Conservation (phyloP, 441 rosid species). For the Dalechampia spathulata region DNA sequence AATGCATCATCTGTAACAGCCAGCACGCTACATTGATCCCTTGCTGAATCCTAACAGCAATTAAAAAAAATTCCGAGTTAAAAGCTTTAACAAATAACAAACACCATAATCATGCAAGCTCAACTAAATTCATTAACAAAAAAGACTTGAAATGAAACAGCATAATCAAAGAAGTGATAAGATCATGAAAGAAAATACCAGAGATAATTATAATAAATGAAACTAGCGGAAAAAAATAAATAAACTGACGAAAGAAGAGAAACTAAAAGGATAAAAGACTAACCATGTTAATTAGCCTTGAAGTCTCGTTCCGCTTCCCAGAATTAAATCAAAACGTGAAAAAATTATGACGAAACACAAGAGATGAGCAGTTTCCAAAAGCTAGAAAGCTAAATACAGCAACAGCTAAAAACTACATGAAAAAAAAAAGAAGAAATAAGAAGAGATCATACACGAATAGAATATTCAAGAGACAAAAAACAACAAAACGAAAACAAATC, state of each 20-base stretch:
- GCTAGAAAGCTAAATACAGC: not conserved
- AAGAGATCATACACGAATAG: not conserved
- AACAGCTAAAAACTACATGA: not conserved
- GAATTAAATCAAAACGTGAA: not conserved
- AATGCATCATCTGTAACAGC: slow-evolving; percentile 36
- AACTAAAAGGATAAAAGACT: not conserved
- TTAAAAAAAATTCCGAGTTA: too few species aligned
- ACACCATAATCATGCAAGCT: too few species aligned
- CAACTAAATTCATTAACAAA: too few species aligned
- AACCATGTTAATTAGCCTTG: not conserved
- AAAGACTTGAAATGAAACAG: not conserved
- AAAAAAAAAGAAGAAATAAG: not conserved
- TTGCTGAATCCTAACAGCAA: slow-evolving; percentile 29
- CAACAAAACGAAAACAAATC: too few species aligned
- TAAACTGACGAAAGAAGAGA: not conserved
- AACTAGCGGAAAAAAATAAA: too few species aligned
- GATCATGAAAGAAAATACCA: too few species aligned
- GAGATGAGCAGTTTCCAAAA: not conserved
- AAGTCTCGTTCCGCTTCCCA: not conserved
- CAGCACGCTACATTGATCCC: slow-evolving; percentile 21
- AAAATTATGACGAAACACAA: not conserved
- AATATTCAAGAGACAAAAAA: not conserved
- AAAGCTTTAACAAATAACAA: too few species aligned
- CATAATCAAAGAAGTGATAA: too few species aligned
- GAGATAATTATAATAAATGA: too few species aligned